Percentiles rank a stretch among this genome's conserved stretches.
phyloP scores from a whole-genome alignment of 768 basidiomycete species.

The Lentinula guzmanii region DNA sequence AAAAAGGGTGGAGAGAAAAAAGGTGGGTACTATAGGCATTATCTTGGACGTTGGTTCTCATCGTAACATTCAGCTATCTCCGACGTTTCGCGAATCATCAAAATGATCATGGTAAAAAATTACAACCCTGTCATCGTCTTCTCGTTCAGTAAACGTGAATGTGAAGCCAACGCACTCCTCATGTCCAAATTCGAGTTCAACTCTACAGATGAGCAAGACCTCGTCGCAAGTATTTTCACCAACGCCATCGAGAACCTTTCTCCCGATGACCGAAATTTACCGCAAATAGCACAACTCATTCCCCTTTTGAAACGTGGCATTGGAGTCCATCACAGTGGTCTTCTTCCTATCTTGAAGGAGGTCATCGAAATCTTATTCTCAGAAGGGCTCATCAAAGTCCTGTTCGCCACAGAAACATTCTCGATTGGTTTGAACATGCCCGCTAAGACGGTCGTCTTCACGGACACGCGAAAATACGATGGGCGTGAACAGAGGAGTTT shows the following conservation, averaged over 20 bases:
- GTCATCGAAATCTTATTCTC: slow-evolving; percentile 99
- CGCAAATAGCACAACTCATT: slow-evolving; percentile 89
- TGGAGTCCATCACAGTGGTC: slow-evolving; percentile 97
- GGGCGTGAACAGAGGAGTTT: slow-evolving; percentile 91
- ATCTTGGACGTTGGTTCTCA: neutral
- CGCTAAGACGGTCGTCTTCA: slow-evolving; percentile 98
- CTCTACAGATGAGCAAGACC: slow-evolving; percentile 83
- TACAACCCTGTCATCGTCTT: slow-evolving; percentile 99
- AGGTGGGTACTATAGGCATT: slow-evolving; percentile 40
- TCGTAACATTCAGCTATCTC: slow-evolving; percentile 53
- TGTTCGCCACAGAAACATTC: slow-evolving; percentile 98
- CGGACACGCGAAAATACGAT: slow-evolving; percentile 91
- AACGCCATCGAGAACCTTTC: slow-evolving; percentile 91
- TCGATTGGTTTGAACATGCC: slow-evolving; percentile 99
- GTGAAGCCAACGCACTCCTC: slow-evolving; percentile 85
- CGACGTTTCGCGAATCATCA: slow-evolving; percentile 96
- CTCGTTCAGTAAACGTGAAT: slow-evolving; percentile 97
- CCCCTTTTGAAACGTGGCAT: slow-evolving; percentile 93
- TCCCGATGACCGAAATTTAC: slow-evolving; percentile 80
- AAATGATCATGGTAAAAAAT: slow-evolving; percentile 97
- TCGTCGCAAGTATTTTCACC: slow-evolving; percentile 83
- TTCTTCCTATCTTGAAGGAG: slow-evolving; percentile 96
- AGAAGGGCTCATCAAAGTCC: slow-evolving; percentile 94
- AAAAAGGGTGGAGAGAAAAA: slow-evolving; percentile 93
- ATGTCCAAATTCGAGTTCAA: slow-evolving; percentile 98